Evolutionary conservation across 306 rosid genomes (phyloP).

Genomic region (Gillenia trifoliata): DNA sequence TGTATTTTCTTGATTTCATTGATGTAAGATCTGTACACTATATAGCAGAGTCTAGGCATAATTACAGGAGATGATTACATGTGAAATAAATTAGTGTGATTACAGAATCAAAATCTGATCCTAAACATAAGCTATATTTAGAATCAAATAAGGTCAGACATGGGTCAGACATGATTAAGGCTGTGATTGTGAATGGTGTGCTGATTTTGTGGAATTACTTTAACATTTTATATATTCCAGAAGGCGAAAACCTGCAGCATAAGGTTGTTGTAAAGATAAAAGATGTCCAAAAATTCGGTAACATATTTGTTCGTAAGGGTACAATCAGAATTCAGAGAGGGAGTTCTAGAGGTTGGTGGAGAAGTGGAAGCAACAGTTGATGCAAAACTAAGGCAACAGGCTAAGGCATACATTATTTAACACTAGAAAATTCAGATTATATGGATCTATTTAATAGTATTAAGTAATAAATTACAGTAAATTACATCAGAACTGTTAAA

Average conservation of each 20-base stretch:
- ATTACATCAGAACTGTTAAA: background rate
- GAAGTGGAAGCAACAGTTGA: slow-evolving; percentile 90
- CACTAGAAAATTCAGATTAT: slow-evolving; percentile 6
- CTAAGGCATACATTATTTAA: slow-evolving; percentile 44
- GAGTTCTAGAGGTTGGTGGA: slow-evolving; percentile 81
- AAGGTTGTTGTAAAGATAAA: slow-evolving; percentile 69
- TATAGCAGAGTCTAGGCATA: too few species aligned
- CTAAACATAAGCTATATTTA: too few species aligned
- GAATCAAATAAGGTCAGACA: too few species aligned
- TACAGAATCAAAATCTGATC: too few species aligned
- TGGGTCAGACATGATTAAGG: too few species aligned
- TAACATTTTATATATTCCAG: slow-evolving; percentile 53
- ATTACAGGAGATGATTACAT: too few species aligned
- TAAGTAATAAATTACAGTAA: background rate
- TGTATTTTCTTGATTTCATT: too few species aligned
- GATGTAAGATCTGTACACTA: too few species aligned
- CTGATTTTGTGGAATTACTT: too few species aligned
- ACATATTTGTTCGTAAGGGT: slow-evolving; percentile 86
- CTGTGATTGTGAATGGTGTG: too few species aligned
- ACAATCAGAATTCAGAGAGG: slow-evolving; percentile 70
- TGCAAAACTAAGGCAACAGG: slow-evolving; percentile 80
- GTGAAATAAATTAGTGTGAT: too few species aligned
- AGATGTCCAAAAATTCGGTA: slow-evolving; percentile 88
- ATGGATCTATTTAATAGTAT: background rate
- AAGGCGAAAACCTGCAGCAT: slow-evolving; percentile 53